phyloP scores from a whole-genome alignment of 2,329 filamentous ascomycete genomes.

The Balansia obtecta region DNA sequence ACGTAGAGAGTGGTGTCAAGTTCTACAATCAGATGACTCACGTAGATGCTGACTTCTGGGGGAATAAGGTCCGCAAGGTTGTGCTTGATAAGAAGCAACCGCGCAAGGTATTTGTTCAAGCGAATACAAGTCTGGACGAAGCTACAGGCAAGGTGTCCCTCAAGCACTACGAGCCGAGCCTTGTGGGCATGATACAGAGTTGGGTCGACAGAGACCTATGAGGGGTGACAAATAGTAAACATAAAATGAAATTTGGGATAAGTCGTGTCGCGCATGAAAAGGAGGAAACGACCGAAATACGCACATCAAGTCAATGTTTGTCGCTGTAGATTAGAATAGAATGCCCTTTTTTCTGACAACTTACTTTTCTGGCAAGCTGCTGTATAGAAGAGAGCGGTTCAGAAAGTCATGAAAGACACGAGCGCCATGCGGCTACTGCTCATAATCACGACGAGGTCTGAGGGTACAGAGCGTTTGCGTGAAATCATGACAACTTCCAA shows the following conservation, averaged over 20 bases:
- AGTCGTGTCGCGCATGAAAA: no score
- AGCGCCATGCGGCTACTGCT: no score
- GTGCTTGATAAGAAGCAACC: slow-evolving; percentile 69
- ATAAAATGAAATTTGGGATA: not conserved
- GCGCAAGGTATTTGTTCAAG: slow-evolving; percentile 88
- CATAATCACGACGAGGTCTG: no score
- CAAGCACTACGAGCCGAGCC: slow-evolving; percentile 75
- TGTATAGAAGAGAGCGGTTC: slow-evolving; percentile 6
- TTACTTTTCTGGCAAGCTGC: not conserved
- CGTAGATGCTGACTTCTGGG: slow-evolving; percentile 75
- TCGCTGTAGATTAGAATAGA: slow-evolving; percentile 2
- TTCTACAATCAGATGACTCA: slow-evolving; percentile 77
- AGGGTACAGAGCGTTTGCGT: no score
- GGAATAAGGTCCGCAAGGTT: slow-evolving; percentile 61
- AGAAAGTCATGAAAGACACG: not conserved
- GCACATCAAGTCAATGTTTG: not conserved
- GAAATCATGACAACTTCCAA: no score
- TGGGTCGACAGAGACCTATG: slow-evolving; percentile 52
- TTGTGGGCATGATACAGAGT: slow-evolving; percentile 73
- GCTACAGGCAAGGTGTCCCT: slow-evolving; percentile 58
- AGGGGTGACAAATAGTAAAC: slow-evolving; percentile 1
- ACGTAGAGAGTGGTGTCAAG: slow-evolving; percentile 62
- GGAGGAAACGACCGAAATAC: not conserved
- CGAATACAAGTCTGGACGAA: slow-evolving; percentile 67
- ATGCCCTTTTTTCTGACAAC: not conserved